Percentiles rank a stretch among this genome's conserved stretches.
Evolutionary conservation across 192 early-diverging fungal genomes (phyloP).

Genomic region (Mortierella alpina): DNA sequence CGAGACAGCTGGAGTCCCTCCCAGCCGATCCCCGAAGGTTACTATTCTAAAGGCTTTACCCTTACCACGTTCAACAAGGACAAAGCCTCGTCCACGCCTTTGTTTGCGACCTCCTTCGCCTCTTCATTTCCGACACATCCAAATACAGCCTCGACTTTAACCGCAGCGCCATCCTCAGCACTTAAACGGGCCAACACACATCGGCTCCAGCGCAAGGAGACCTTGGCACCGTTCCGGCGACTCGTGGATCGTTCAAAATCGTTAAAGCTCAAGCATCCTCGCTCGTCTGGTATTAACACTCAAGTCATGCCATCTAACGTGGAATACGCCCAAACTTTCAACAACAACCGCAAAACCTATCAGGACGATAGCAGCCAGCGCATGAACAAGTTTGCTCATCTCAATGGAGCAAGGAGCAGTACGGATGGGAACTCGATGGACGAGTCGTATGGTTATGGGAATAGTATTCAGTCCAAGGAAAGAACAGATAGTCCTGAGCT

Average conservation of each 20-base stretch:
- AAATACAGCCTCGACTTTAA: not conserved
- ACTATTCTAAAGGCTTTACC: conserved; percentile 53
- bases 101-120: not conserved
- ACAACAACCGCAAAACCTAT: not conserved
- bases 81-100: not conserved
- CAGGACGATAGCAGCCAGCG: conserved; percentile 2
- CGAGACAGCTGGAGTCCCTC: conserved; percentile 46
- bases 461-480: conserved; percentile 25
- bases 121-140: not conserved
- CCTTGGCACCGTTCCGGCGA: conserved; percentile 34
- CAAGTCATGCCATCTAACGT: not conserved
- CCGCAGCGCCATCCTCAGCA: not conserved
- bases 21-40: conserved; percentile 37
- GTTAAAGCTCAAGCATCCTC: conserved; percentile 19
- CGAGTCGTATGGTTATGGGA: conserved; percentile 9
- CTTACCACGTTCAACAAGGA: conserved; percentile 37
- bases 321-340: not conserved
- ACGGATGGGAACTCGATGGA: conserved; percentile 4
- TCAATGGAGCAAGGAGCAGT: not conserved
- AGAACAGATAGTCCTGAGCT: not conserved
- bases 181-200: conserved; percentile 33
- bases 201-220: conserved; percentile 13
- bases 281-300: not conserved
- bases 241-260: conserved; percentile 48
- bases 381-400: conserved; percentile 6